These are phyloP conservation scores for Meyerozyma athensensis DNA, from an alignment of 1,139 yeast species.

Conservation along the genomic window DNA sequence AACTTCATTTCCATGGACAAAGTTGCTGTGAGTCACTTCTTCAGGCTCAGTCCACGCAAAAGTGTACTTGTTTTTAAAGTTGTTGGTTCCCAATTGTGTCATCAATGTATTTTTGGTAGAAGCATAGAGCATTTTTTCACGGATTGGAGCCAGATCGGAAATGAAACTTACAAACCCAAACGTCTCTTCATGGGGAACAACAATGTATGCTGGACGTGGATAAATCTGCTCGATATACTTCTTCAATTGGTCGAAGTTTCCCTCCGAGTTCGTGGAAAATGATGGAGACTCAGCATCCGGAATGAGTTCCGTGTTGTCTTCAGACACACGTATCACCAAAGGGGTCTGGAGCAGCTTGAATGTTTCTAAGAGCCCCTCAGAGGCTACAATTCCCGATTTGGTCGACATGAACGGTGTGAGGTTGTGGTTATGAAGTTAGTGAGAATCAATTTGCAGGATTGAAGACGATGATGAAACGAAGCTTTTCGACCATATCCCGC, in stretches of 20 bases:
- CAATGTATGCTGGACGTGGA: constrained; percentile 56
- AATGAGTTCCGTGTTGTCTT: constrained; percentile 44
- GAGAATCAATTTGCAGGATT: not conserved
- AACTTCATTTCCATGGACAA: constrained; percentile 30
- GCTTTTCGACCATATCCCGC: not conserved
- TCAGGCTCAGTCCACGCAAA: constrained; percentile 53
- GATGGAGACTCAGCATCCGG: constrained; percentile 33
- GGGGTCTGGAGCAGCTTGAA: constrained; percentile 22
- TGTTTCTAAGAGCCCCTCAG: constrained; percentile 34
- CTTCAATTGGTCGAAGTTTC: constrained; percentile 34
- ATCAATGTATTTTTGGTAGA: constrained; percentile 76
- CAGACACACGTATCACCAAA: constrained; percentile 37
- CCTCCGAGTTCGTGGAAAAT: constrained; percentile 20
- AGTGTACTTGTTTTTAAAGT: constrained; percentile 47
- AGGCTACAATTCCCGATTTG: constrained; percentile 64
- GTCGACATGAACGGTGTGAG: constrained; percentile 46
- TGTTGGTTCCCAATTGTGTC: constrained; percentile 64
- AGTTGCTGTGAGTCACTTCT: constrained; percentile 55
- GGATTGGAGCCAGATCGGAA: constrained; percentile 80
- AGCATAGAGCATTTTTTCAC: constrained; percentile 90
- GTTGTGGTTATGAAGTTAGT: not conserved
- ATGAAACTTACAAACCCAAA: constrained; percentile 73
- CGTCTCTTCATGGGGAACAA: constrained; percentile 33
- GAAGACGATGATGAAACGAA: not conserved
- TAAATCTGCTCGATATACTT: constrained; percentile 29